These are phyloP conservation scores for Pleurotus tuoliensis DNA, from an alignment of 768 basidiomycete species.

Conservation along the genomic window DNA sequence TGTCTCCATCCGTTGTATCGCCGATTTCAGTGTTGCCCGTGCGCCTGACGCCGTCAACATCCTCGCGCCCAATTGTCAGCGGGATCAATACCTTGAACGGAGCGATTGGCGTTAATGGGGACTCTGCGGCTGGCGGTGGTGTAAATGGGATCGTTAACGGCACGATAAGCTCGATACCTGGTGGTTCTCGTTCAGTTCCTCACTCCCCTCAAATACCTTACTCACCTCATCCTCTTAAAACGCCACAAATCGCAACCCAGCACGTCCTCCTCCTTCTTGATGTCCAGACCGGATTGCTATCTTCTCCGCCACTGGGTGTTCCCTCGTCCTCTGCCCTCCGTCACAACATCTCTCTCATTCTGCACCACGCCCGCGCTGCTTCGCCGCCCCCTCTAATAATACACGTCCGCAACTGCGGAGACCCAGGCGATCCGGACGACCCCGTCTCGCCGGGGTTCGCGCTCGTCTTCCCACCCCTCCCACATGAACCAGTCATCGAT, in stretches of 20 bases:
- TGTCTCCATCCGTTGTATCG: too few species aligned
- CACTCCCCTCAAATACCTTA: neutral
- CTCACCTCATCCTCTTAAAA: neutral
- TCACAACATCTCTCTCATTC: constrained; percentile 46
- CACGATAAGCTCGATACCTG: too few species aligned
- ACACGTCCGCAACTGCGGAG: constrained; percentile 66
- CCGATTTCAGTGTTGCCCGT: too few species aligned
- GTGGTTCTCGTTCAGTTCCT: too few species aligned
- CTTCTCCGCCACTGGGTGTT: constrained; percentile 44
- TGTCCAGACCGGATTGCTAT: constrained; percentile 49
- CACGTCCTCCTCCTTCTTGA: constrained; percentile 60
- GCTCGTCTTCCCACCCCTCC: constrained; percentile 49
- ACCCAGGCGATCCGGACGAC: constrained; percentile 58
- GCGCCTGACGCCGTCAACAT: too few species aligned
- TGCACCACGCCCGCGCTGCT: constrained; percentile 45
- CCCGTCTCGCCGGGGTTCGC: constrained; percentile 54
- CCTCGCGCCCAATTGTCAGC: too few species aligned
- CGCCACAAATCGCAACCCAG: constrained; percentile 9
- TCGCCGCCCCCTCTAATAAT: constrained; percentile 52
- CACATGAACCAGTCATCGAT: constrained; percentile 54
- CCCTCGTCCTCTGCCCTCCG: constrained; percentile 40
- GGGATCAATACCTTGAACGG: too few species aligned
- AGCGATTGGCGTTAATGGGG: too few species aligned
- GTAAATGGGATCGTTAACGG: too few species aligned
- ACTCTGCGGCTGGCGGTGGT: too few species aligned